These are phyloP conservation scores for Solanum microdontum DNA, from an alignment of 257 asterid species.

Conservation along the genomic window DNA sequence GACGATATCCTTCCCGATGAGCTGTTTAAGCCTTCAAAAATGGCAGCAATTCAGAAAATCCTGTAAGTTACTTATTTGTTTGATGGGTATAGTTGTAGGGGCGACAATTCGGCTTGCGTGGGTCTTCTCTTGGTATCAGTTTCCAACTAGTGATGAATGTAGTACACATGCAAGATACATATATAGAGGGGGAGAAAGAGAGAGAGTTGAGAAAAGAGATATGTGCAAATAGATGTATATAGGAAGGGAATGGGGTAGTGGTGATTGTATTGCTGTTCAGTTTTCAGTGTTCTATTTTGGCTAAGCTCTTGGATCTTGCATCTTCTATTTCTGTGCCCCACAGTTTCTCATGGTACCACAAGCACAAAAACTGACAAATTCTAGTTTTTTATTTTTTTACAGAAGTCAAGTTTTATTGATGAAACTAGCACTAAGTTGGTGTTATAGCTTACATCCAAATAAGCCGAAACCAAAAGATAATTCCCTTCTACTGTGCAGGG, in stretches of 20 bases:
- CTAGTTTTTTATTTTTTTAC: no score
- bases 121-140: not conserved
- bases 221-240: not conserved
- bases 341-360: not conserved
- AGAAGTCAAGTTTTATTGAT: not conserved
- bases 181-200: not conserved
- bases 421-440: not conserved
- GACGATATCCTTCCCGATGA: conserved; percentile 39
- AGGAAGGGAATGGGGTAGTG: not conserved
- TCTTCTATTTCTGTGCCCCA: not conserved
- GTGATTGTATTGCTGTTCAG: not conserved
- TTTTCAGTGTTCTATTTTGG: not conserved
- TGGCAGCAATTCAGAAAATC: conserved; percentile 35
- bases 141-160: not conserved
- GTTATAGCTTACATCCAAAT: not conserved
- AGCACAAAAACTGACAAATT: not conserved
- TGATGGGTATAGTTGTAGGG: not conserved
- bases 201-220: not conserved
- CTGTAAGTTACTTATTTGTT: conserved; percentile 33
- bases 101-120: not conserved
- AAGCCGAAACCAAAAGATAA: not conserved
- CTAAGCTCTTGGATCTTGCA: not conserved
- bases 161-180: not conserved
- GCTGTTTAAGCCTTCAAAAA: conserved; percentile 58
- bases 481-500: not conserved